A percentile compares a stretch with the other conserved stretches of the same genome.
These are phyloP conservation scores for Penstemon barbatus DNA, from an alignment of 257 asterid species.

Conservation along the genomic window DNA sequence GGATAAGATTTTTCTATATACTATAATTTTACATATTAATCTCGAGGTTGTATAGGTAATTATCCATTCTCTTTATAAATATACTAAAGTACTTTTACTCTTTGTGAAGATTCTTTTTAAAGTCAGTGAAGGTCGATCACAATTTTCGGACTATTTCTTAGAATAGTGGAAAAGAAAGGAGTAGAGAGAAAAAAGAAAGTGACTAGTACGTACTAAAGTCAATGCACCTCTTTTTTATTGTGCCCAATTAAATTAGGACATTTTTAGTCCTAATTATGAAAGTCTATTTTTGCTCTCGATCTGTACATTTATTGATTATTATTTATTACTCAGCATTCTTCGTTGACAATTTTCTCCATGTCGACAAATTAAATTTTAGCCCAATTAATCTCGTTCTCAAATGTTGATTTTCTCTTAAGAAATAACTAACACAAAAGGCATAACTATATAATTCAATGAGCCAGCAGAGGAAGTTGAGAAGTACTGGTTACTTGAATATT, in stretches of 20 bases:
- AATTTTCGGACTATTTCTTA: not conserved
- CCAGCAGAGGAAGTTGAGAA: not conserved
- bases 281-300: constrained; percentile 19
- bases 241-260: not conserved
- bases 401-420: too few relatives aligned
- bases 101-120: too few relatives aligned
- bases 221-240: constrained; percentile 19
- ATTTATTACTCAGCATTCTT: constrained; percentile 7
- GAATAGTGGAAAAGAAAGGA: not conserved
- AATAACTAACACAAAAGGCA: too few relatives aligned
- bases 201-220: constrained; percentile 3
- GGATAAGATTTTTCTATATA: too few relatives aligned
- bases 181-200: not conserved
- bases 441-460: not conserved
- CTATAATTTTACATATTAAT: too few relatives aligned
- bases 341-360: constrained; percentile 27
- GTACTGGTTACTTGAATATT: not conserved
- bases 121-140: not conserved
- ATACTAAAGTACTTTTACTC: too few relatives aligned
- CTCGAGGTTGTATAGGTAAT: too few relatives aligned
- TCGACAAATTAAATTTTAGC: constrained; percentile 6
- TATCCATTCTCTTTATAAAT: too few relatives aligned
- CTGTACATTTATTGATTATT: constrained; percentile 10
- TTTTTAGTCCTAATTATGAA: constrained; percentile 10
- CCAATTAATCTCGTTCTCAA: too few relatives aligned